A percentile compares a stretch with the other conserved stretches of the same genome.
Conservation (phyloP, 1,139 yeast genomes). For the Debaryomyces sp. region DNA sequence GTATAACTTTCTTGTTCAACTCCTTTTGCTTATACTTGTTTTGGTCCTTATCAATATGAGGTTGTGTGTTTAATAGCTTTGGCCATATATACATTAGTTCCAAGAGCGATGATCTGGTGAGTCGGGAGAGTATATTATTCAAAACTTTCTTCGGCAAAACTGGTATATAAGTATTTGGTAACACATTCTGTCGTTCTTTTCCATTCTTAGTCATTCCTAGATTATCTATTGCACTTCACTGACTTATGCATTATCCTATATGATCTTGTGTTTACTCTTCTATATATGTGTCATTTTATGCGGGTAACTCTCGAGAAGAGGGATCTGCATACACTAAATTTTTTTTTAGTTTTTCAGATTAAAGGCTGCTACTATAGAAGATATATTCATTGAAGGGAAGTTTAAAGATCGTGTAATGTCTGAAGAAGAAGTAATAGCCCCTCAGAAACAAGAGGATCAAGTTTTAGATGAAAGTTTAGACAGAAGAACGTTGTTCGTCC, state of each 20-base stretch:
- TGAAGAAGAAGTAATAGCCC: slow-evolving; percentile 7
- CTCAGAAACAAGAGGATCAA: slow-evolving; percentile 5
- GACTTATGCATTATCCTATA: neutral
- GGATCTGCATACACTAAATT: slow-evolving; percentile 11
- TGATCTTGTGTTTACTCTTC: slow-evolving; percentile 7
- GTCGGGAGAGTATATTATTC: slow-evolving; percentile 27
- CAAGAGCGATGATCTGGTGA: slow-evolving; percentile 38
- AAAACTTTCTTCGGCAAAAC: slow-evolving; percentile 27
- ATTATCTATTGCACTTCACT: neutral
- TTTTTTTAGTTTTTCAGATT: slow-evolving; percentile 7
- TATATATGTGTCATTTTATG: neutral
- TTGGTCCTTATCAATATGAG: slow-evolving; percentile 23
- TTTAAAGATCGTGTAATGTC: slow-evolving; percentile 11
- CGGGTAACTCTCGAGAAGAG: slow-evolving; percentile 9
- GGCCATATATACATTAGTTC: slow-evolving; percentile 43
- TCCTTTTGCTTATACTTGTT: slow-evolving; percentile 24
- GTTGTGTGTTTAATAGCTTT: slow-evolving; percentile 40
- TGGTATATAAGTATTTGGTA: slow-evolving; percentile 47
- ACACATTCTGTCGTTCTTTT: slow-evolving; percentile 23
- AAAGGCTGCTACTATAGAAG: neutral
- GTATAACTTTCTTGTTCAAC: slow-evolving; percentile 26
- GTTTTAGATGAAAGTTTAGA: slow-evolving; percentile 44
- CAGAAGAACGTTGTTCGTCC: slow-evolving; percentile 75
- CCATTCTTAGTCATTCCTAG: slow-evolving; percentile 5
- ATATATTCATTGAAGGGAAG: neutral